Conservation (phyloP, 140 eudicot species). For the Stevia rebaudiana region DNA sequence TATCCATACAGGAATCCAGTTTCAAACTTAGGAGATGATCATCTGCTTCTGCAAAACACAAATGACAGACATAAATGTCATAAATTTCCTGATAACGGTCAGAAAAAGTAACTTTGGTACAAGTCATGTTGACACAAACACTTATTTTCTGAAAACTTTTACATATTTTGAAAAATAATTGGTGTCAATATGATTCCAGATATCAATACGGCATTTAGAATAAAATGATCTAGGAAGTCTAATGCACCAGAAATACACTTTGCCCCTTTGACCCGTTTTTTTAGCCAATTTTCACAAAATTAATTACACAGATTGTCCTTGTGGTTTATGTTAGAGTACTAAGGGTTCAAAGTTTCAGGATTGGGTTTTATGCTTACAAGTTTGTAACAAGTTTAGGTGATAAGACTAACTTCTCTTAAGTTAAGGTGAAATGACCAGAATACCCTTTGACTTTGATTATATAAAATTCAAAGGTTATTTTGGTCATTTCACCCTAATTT, state of each 20-base stretch:
- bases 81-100: background rate
- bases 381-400: no score
- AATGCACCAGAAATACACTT: background rate
- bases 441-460: no score
- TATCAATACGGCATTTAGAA: background rate
- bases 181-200: background rate
- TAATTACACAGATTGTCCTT: no score
- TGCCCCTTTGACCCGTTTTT: background rate
- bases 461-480: no score
- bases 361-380: no score
- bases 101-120: background rate
- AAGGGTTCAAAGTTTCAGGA: no score
- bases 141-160: background rate
- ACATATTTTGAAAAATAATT: background rate
- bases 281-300: background rate
- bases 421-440: no score
- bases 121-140: background rate
- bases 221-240: background rate
- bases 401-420: no score
- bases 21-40: conserved; percentile 41
- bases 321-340: no score
- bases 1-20: conserved; percentile 45
- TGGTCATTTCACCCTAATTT: no score
- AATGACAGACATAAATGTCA: conserved; percentile 2
- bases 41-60: conserved; percentile 43